These are phyloP conservation scores for Hydnum rufescens DNA, from an alignment of 768 basidiomycete genomes.

Conservation along the genomic window DNA sequence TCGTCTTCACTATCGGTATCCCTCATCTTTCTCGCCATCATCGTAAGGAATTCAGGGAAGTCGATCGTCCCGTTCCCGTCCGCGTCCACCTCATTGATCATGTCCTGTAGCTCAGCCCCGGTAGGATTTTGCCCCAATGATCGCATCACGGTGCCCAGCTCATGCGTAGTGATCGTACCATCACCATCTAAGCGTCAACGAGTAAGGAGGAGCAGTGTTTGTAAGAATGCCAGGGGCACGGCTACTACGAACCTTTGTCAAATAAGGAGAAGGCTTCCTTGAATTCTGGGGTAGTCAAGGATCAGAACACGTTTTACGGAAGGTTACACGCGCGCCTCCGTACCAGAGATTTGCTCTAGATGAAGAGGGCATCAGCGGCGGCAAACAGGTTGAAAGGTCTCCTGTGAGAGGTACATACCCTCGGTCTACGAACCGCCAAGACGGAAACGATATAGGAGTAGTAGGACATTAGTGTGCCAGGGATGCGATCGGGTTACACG, in stretches of 20 bases:
- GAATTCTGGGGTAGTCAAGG: no score
- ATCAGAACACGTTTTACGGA: no score
- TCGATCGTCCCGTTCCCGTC: slow-evolving; percentile 81
- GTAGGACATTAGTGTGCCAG: no score
- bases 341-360: no score
- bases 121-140: slow-evolving; percentile 86
- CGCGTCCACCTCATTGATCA: slow-evolving; percentile 89
- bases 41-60: slow-evolving; percentile 63
- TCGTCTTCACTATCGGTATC: slow-evolving; percentile 88
- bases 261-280: slow-evolving; percentile 98
- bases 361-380: no score
- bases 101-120: slow-evolving; percentile 78
- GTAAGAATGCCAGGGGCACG: slow-evolving; percentile 1
- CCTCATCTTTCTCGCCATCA: slow-evolving; percentile 79
- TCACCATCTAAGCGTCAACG: slow-evolving; percentile 55
- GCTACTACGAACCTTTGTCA: slow-evolving; percentile 54
- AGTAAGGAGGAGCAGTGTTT: background rate
- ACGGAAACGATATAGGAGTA: no score
- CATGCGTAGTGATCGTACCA: slow-evolving; percentile 78
- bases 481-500: no score
- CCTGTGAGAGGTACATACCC: no score
- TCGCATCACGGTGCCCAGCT: slow-evolving; percentile 87
- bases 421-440: no score
- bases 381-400: no score
- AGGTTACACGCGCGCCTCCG: no score